Evolutionary conservation across 2,329 filamentous ascomycete genomes (phyloP).

Genomic region (Alternaria sp.): DNA sequence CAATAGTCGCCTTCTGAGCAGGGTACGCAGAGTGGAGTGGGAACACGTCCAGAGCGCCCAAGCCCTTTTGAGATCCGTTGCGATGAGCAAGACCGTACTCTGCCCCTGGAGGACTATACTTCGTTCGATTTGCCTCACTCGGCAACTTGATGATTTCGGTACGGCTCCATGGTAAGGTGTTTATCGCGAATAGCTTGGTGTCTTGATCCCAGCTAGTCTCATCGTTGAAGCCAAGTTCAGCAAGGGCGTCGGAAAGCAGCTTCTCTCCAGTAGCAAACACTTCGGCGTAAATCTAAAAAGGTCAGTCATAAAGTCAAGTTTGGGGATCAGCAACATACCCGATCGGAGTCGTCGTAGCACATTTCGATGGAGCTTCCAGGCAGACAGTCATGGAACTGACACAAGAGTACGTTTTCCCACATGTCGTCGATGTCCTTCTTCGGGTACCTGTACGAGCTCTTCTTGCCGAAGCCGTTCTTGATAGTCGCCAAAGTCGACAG

Average conservation of each 20-base stretch:
- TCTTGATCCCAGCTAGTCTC: slow-evolving; percentile 50
- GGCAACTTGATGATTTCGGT: slow-evolving; percentile 74
- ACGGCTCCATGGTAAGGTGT: slow-evolving; percentile 87
- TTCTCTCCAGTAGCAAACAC: slow-evolving; percentile 79
- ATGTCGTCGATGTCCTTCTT: slow-evolving; percentile 93
- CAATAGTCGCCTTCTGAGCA: slow-evolving; percentile 53
- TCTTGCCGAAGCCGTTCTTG: slow-evolving; percentile 59
- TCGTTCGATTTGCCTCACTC: slow-evolving; percentile 32
- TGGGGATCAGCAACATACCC: slow-evolving; percentile 53
- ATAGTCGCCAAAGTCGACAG: slow-evolving; percentile 86
- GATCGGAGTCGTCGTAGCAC: slow-evolving; percentile 95
- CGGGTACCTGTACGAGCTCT: slow-evolving; percentile 77
- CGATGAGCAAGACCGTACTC: slow-evolving; percentile 54
- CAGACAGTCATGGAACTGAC: slow-evolving; percentile 97
- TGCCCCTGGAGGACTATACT: slow-evolving; percentile 28
- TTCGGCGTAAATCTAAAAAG: slow-evolving; percentile 71
- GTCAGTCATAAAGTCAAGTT: neutral
- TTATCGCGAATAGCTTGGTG: slow-evolving; percentile 69
- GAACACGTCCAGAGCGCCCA: slow-evolving; percentile 51
- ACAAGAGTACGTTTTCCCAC: slow-evolving; percentile 91
- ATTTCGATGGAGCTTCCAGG: slow-evolving; percentile 96
- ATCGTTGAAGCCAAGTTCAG: slow-evolving; percentile 68
- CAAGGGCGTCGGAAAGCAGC: slow-evolving; percentile 72
- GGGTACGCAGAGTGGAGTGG: slow-evolving; percentile 33
- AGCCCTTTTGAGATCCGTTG: slow-evolving; percentile 27